These are phyloP conservation scores for Chlorella sp. DNA, from an alignment of 139 green algal species.

Conservation along the genomic window DNA sequence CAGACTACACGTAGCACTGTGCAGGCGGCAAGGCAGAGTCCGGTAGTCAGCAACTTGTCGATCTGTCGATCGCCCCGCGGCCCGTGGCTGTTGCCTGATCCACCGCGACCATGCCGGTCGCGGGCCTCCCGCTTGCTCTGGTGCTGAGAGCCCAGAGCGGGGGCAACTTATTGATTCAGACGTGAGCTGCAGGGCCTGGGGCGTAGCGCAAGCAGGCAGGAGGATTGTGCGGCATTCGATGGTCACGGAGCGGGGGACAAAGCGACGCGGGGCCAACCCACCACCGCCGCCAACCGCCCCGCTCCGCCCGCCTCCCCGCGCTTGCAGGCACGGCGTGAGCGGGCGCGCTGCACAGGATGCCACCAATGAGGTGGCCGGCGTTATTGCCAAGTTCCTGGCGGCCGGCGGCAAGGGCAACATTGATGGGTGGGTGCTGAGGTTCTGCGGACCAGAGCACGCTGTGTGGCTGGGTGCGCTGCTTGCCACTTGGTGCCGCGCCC, in stretches of 20 bases:
- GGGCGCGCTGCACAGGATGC: conserved; percentile 45
- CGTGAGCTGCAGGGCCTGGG: conserved; percentile 37
- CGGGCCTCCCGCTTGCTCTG: conserved; percentile 40
- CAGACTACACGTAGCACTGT: too few relatives aligned
- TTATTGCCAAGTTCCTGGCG: conserved; percentile 42
- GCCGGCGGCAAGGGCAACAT: conserved; percentile 26
- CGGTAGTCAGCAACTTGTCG: too few relatives aligned
- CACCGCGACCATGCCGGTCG: neutral
- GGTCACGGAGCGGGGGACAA: too few relatives aligned
- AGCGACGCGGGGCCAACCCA: conserved; percentile 1
- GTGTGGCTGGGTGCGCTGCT: neutral
- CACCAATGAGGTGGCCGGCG: conserved; percentile 31
- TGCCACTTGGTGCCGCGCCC: too few relatives aligned
- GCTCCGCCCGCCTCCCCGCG: neutral
- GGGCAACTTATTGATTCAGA: conserved; percentile 57
- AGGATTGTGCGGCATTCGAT: neutral
- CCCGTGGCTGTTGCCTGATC: too few relatives aligned
- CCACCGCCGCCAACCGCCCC: conserved; percentile 1
- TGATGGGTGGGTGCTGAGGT: conserved; percentile 26
- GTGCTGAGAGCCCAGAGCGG: conserved; percentile 46
- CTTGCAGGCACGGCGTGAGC: conserved; percentile 40
- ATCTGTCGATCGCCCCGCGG: too few relatives aligned
- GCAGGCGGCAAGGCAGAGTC: too few relatives aligned
- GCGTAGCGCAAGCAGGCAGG: neutral
- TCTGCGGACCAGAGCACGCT: neutral